phyloP scores from a whole-genome alignment of 2,329 filamentous ascomycete species.

The Xylariales sp. region DNA sequence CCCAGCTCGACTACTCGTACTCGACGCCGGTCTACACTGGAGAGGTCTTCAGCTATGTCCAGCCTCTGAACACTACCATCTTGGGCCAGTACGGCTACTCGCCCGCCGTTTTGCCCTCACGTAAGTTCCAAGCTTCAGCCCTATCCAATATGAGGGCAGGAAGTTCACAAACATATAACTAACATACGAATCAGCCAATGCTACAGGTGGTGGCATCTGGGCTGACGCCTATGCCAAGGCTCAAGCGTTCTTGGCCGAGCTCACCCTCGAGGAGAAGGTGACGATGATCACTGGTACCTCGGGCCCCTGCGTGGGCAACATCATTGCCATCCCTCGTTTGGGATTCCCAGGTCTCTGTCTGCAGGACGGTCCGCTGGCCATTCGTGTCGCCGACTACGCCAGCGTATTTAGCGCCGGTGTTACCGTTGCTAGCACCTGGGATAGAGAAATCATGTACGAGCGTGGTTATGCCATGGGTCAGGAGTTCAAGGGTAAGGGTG shows the following conservation, averaged over 20 bases:
- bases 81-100: constrained; percentile 34
- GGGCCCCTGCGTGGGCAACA: constrained; percentile 13
- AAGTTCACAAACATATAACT: constrained; percentile 10
- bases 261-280: constrained; percentile 13
- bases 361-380: constrained; percentile 65
- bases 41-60: constrained; percentile 32
- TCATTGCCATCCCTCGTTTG: constrained; percentile 48
- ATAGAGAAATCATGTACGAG: constrained; percentile 53
- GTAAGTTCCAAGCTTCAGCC: no score
- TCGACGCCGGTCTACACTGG: constrained; percentile 8
- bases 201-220: constrained; percentile 29
- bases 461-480: constrained; percentile 36
- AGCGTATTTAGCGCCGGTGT: constrained; percentile 69
- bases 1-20: no score
- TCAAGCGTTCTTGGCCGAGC: constrained; percentile 17
- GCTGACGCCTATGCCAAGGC: constrained; percentile 31
- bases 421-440: constrained; percentile 67
- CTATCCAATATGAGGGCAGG: no score
- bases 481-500: constrained; percentile 69
- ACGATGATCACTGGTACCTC: constrained; percentile 13
- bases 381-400: constrained; percentile 61
- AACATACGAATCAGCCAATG: constrained; percentile 23
- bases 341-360: constrained; percentile 59
- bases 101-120: constrained; percentile 28
- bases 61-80: constrained; percentile 35